Conservation (phyloP, 2,329 filamentous ascomycete genomes). For the Chrysosporium keratinophilum region DNA sequence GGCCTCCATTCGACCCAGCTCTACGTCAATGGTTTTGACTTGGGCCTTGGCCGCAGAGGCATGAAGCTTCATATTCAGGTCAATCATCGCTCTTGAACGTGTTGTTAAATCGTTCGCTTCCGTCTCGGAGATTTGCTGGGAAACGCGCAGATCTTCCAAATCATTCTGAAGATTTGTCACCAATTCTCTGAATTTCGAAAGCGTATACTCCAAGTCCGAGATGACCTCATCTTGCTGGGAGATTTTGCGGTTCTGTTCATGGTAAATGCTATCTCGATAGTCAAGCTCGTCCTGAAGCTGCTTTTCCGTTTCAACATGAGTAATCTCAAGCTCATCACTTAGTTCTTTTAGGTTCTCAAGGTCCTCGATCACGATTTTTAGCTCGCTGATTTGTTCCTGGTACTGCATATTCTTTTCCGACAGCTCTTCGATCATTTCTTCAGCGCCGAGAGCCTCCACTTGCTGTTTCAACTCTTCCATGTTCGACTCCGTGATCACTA, state of each 20-base stretch:
- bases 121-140: constrained; percentile 81
- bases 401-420: constrained; percentile 78
- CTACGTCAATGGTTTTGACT: constrained; percentile 85
- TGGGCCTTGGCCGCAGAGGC: constrained; percentile 83
- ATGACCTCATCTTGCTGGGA: constrained; percentile 67
- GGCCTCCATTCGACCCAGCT: constrained; percentile 74
- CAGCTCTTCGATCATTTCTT: constrained; percentile 89
- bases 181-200: constrained; percentile 78
- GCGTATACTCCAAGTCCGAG: constrained; percentile 81
- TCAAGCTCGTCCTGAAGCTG: constrained; percentile 91
- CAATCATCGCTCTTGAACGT: constrained; percentile 87
- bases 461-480: constrained; percentile 83
- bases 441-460: constrained; percentile 76
- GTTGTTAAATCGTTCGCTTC: constrained; percentile 84
- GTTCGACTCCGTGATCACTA: constrained; percentile 60
- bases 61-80: constrained; percentile 89
- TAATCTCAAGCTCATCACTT: constrained; percentile 86
- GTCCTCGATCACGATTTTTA: constrained; percentile 72
- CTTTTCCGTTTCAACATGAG: constrained; percentile 85
- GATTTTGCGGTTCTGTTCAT: constrained; percentile 66
- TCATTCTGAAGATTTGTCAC: constrained; percentile 77
- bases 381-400: constrained; percentile 70
- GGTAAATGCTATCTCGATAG: constrained; percentile 70
- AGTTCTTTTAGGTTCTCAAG: constrained; percentile 83
- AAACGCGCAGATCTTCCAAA: constrained; percentile 82